These are phyloP conservation scores for Crassisporium funariophilum DNA, from an alignment of 768 basidiomycete genomes.

Conservation along the genomic window DNA sequence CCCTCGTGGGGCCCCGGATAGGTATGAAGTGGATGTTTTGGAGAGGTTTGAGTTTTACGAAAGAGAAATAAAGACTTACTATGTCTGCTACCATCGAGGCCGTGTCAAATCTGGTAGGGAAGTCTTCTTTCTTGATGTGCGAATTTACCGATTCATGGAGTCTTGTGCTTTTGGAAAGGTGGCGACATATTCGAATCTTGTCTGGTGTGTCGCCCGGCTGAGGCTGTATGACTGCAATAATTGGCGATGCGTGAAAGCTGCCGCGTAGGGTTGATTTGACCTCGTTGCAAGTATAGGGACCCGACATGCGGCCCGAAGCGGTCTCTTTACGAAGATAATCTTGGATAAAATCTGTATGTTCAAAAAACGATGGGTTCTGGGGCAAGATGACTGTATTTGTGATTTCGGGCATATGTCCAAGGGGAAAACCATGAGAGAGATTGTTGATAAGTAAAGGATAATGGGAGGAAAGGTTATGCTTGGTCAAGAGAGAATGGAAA, in stretches of 20 bases:
- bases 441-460: conserved; percentile 32
- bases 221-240: conserved; percentile 22
- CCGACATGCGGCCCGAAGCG: conserved; percentile 7
- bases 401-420: conserved; percentile 30
- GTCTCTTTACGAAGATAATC: neutral
- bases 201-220: conserved; percentile 21
- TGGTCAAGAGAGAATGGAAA: conserved; percentile 22
- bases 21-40: too few species aligned
- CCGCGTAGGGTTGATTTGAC: conserved; percentile 22
- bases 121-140: conserved; percentile 17
- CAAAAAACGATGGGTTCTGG: conserved; percentile 17
- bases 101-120: conserved; percentile 29
- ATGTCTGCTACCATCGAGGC: conserved; percentile 20
- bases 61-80: too few species aligned
- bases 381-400: conserved; percentile 19
- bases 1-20: too few species aligned
- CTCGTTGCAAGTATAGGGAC: conserved; percentile 20
- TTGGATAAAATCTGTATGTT: conserved; percentile 3
- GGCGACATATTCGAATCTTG: conserved; percentile 3
- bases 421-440: conserved; percentile 30
- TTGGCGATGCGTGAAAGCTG: conserved; percentile 30
- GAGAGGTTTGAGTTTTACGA: too few species aligned
- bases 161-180: conserved; percentile 25
- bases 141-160: conserved; percentile 14
- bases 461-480: conserved; percentile 14